Evolutionary conservation across 2,329 filamentous ascomycete genomes (phyloP).

Genomic region (Stemphylium vesicarium): DNA sequence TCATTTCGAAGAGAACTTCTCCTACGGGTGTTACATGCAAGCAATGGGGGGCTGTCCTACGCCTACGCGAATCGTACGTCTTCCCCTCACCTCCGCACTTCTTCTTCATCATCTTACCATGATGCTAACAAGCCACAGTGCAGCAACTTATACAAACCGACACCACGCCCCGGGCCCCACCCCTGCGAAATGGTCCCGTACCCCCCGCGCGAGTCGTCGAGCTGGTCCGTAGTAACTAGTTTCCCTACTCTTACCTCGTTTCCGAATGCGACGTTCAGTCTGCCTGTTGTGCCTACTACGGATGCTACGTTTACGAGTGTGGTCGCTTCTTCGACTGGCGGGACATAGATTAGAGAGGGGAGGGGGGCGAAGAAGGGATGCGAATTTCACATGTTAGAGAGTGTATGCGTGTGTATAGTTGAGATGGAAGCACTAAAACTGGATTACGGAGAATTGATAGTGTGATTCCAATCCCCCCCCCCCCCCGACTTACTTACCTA

Average conservation of each 20-base stretch:
- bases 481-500: too few species aligned
- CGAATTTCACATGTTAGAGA: not conserved
- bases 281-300: constrained; percentile 3
- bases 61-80: constrained; percentile 27
- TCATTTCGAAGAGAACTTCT: constrained; percentile 41
- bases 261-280: constrained; percentile 8
- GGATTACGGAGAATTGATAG: too few species aligned
- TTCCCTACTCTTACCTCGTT: constrained; percentile 5
- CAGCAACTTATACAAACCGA: constrained; percentile 28
- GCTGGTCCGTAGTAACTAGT: not conserved
- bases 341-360: too few species aligned
- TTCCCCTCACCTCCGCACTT: too few species aligned
- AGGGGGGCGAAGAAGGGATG: not conserved
- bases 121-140: constrained; percentile 28
- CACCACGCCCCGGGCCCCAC: constrained; percentile 32
- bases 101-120: too few species aligned
- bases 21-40: constrained; percentile 37
- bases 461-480: too few species aligned
- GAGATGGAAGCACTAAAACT: too few species aligned
- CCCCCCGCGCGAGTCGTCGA: constrained; percentile 8
- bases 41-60: constrained; percentile 36
- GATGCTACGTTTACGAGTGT: constrained; percentile 9
- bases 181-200: constrained; percentile 35
- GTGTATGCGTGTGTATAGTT: not conserved
- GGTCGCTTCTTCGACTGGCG: too few species aligned